Evolutionary conservation across 768 basidiomycete species (phyloP).

Genomic region (Pulveroboletus ravenelii): DNA sequence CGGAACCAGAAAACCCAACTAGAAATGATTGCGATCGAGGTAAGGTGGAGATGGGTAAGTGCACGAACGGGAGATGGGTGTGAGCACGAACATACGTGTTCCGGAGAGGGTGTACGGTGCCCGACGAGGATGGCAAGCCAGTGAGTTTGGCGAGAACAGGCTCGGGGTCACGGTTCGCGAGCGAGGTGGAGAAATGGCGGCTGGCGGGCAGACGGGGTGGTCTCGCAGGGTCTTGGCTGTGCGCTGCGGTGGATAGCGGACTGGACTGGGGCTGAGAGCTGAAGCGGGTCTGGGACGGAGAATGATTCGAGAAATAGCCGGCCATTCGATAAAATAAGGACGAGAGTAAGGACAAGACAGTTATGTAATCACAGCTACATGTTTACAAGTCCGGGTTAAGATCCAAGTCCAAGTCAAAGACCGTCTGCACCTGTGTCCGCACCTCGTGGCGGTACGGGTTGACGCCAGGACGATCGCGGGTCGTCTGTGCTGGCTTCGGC

Average conservation of each 20-base stretch:
- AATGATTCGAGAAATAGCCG: conserved; percentile 82
- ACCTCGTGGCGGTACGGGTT: conserved; percentile 73
- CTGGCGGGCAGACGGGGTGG: conserved; percentile 54
- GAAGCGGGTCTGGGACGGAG: conserved; percentile 61
- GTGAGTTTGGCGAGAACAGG: conserved; percentile 39
- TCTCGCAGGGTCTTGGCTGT: conserved; percentile 26
- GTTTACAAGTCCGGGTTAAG: conserved; percentile 73
- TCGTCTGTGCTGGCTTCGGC: conserved; percentile 45
- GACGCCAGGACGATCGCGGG: conserved; percentile 46
- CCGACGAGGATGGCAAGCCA: conserved; percentile 18
- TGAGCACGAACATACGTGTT: conserved; percentile 72
- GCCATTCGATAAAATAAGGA: conserved; percentile 43
- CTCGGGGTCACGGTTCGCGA: conserved; percentile 36
- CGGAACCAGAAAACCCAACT: conserved; percentile 94
- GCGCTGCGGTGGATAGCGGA: not conserved
- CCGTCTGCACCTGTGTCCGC: conserved; percentile 52
- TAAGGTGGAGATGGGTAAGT: conserved; percentile 14
- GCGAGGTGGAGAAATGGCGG: conserved; percentile 69
- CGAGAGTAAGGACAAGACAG: not conserved
- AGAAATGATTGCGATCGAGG: conserved; percentile 18
- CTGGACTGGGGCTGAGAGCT: conserved; percentile 43
- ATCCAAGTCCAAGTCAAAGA: conserved; percentile 80
- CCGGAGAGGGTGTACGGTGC: conserved; percentile 66
- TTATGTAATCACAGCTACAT: conserved; percentile 21
- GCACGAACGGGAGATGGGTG: conserved; percentile 10